Evolutionary conservation across 768 basidiomycete species (phyloP), one percentile per base, ranked within the genome.

Genomic region (Lentinula detonsa): DNA sequence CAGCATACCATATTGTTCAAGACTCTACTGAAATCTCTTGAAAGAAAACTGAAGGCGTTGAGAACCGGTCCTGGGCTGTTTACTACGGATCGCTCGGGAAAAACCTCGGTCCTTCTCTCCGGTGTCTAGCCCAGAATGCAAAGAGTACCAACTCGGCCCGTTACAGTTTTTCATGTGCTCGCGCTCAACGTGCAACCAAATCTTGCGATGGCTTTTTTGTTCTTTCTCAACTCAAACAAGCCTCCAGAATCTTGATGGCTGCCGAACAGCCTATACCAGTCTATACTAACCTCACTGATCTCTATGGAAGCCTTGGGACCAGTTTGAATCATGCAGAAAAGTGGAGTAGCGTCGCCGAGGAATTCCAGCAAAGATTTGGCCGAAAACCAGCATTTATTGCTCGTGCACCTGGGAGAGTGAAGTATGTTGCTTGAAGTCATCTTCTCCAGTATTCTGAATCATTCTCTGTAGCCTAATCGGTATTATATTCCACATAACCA

Each of bases 321-420:
- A 81, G 85, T 2, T 65, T 87, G 54, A 77, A 79, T 45, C 83
- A 89, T 65, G 80, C 79, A 60, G 73, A 73, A 51, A 78, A 86
- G 48, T 91, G 87, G 86, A 77, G 84, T 64, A 72, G 78, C 33
- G 81, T 92, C 40, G 78, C 79, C 1, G 74, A 78, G 28, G 80
- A 88, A 66, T 93, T 90, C 69, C 75, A 80, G 66, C 73, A 69
- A 58, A 78, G 84, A 61, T 92, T 89, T 65, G 87, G 87, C 5
- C 77, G 78, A 63, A 83, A 81, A 57, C 89, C 91, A 11, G 75
- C 81, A 4, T 86, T 86, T 64, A 89, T 93, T 65, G 82, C 83
- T 6, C 76, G 90, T 67, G 90, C 91, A 5, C 91, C 91, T 1
- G 91, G 91, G 6, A 81, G 91, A 63, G 85, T 93, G 52, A 93